Conservation (phyloP, 176 grass and related monocot species). For the Saccharum officinarum region DNA sequence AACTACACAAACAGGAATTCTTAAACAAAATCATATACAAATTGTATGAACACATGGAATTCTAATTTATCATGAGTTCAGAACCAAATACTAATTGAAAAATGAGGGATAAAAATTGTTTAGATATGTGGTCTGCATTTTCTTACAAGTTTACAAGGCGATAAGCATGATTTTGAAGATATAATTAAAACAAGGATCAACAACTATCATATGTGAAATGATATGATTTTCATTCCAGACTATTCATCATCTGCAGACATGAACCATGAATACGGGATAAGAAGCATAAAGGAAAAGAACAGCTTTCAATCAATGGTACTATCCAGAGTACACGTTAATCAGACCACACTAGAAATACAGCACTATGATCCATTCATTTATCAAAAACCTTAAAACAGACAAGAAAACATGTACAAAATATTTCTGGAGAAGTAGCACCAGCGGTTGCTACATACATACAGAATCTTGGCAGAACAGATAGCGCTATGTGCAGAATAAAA, state of each 20-base stretch:
- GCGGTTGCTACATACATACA: neutral
- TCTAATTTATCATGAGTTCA: neutral
- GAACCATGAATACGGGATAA: neutral
- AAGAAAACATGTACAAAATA: neutral
- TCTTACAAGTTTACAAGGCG: neutral
- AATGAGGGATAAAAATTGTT: neutral
- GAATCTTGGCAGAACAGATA: neutral
- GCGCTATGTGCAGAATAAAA: neutral
- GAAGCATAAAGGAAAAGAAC: neutral
- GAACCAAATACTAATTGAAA: neutral
- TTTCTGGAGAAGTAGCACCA: neutral
- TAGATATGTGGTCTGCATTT: neutral
- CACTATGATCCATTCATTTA: neutral
- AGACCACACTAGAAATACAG: neutral
- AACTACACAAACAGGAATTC: neutral
- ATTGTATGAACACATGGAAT: neutral
- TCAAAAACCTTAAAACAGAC: neutral
- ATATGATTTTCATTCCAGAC: neutral
- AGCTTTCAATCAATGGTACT: neutral
- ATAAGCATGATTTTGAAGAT: neutral
- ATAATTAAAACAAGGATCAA: neutral
- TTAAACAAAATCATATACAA: neutral
- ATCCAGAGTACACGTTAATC: neutral
- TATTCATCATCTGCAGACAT: neutral
- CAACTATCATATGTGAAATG: neutral